Conservation (phyloP, 305 asterid species). For the Fraxinus sp. region DNA sequence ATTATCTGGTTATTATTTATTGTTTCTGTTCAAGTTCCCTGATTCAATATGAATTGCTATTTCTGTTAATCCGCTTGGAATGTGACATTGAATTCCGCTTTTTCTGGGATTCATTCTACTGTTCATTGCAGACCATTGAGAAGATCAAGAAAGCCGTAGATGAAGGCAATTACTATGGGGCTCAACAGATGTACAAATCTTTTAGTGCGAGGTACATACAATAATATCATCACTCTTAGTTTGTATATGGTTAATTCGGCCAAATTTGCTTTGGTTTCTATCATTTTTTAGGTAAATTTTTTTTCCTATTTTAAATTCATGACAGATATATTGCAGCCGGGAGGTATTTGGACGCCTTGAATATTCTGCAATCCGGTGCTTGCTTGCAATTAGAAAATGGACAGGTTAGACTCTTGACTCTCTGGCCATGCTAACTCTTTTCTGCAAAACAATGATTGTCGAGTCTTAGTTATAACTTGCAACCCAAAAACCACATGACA, state of each 20-base stretch:
- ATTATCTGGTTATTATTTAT: slow-evolving; percentile 7
- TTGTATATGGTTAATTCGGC: not conserved
- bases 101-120: not conserved
- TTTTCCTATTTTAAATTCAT: not conserved
- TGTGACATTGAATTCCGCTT: not conserved
- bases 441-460: not conserved
- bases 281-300: not conserved
- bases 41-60: not conserved
- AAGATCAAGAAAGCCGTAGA: slow-evolving; percentile 70
- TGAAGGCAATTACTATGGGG: slow-evolving; percentile 84
- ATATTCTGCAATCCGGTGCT: slow-evolving; percentile 87
- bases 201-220: slow-evolving; percentile 62
- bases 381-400: slow-evolving; percentile 76
- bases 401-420: slow-evolving; percentile 45
- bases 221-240: not conserved
- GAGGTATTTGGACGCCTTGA: slow-evolving; percentile 73
- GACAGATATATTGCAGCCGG: slow-evolving; percentile 61
- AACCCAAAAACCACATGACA: not conserved
- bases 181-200: slow-evolving; percentile 95
- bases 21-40: not conserved
- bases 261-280: not conserved
- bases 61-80: not conserved
- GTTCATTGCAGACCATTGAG: slow-evolving; percentile 57
- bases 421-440: not conserved
- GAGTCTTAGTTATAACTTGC: not conserved